A percentile compares a stretch with the other conserved stretches of the same genome.
phyloP scores from a whole-genome alignment of 2,329 filamentous ascomycete species.

The Nemania sp. region DNA sequence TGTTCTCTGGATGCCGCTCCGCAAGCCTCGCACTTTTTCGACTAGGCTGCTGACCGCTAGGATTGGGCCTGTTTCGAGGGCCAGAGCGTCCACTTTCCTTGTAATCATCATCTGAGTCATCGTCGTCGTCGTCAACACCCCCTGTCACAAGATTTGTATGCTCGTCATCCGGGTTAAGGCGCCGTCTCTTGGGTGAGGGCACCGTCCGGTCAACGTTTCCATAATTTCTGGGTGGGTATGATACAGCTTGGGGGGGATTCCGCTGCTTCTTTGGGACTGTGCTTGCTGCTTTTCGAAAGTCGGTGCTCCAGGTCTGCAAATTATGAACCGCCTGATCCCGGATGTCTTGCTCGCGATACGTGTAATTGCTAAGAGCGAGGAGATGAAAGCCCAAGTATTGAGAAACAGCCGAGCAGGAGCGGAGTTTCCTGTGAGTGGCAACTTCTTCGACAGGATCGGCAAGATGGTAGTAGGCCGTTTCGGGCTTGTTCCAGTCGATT shows the following conservation, averaged over 20 bases:
- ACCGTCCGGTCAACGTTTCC: slow-evolving; percentile 5
- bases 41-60: slow-evolving; percentile 2
- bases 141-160: background rate
- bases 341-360: slow-evolving; percentile 10
- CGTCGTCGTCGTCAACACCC: slow-evolving; percentile 1
- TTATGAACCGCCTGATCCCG: slow-evolving; percentile 11
- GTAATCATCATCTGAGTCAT: background rate
- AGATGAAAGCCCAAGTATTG: slow-evolving; percentile 41
- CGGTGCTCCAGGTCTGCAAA: slow-evolving; percentile 31
- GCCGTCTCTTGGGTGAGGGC: slow-evolving; percentile 4
- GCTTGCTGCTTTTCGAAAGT: slow-evolving; percentile 37
- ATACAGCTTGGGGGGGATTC: slow-evolving; percentile 40
- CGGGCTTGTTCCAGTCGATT: slow-evolving; percentile 38
- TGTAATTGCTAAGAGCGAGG: slow-evolving; percentile 33
- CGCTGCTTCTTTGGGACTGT: slow-evolving; percentile 43
- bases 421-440: slow-evolving; percentile 27
- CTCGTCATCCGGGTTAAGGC: background rate
- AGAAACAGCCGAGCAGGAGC: slow-evolving; percentile 36
- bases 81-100: background rate
- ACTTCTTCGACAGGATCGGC: slow-evolving; percentile 38
- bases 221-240: slow-evolving; percentile 5
- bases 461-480: slow-evolving; percentile 41
- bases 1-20: slow-evolving; percentile 2
- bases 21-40: slow-evolving; percentile 14
- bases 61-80: slow-evolving; percentile 4